Conservation (phyloP, 345 rosid species). For the Citrus australasica region DNA sequence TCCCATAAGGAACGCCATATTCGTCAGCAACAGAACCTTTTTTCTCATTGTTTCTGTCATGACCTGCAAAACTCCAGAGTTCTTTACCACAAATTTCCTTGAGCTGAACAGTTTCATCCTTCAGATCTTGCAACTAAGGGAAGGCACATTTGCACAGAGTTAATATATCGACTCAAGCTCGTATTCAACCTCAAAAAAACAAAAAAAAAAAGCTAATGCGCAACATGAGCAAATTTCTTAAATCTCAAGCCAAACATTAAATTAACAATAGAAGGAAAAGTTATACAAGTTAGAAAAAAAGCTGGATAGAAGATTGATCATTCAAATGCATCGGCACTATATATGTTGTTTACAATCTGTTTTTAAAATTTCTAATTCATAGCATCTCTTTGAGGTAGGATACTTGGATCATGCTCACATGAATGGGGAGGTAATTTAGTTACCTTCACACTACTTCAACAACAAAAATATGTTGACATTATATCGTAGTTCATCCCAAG, state of each 20-base stretch:
- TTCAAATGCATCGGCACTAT: neutral
- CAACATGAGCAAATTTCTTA: neutral
- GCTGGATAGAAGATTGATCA: neutral
- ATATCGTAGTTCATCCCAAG: neutral
- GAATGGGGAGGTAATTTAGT: too few species aligned
- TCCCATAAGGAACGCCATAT: constrained; percentile 9
- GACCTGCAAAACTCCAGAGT: constrained; percentile 25
- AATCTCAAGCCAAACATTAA: neutral
- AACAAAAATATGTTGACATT: neutral
- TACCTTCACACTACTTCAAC: too few species aligned
- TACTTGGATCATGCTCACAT: too few species aligned
- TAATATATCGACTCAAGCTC: neutral
- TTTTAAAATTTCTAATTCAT: too few species aligned
- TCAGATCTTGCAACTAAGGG: constrained; percentile 52
- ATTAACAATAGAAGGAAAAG: neutral
- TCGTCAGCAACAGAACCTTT: constrained; percentile 19
- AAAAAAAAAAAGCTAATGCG: neutral
- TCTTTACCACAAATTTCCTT: constrained; percentile 41
- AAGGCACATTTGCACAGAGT: neutral
- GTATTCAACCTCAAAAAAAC: neutral
- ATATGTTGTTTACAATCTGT: neutral
- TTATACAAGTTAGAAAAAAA: neutral
- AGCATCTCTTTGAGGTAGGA: too few species aligned
- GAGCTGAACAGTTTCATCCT: constrained; percentile 50
- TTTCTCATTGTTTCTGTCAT: constrained; percentile 12